Conservation (phyloP, 2,329 filamentous ascomycete species). For the Colletotrichum zoysiae region DNA sequence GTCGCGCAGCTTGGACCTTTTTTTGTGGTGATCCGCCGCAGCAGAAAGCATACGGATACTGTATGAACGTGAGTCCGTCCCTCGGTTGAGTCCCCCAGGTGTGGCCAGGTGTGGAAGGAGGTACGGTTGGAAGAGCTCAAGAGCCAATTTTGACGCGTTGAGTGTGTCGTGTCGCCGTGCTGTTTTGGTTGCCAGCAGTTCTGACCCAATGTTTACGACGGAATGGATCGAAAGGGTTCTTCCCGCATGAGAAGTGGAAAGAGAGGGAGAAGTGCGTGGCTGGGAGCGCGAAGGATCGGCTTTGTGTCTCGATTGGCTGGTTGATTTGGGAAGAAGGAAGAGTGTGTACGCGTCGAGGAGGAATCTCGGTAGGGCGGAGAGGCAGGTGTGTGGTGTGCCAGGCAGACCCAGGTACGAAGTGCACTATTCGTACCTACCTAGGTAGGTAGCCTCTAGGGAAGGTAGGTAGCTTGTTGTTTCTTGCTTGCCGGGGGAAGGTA, state of each 20-base stretch:
- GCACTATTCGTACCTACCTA: no score
- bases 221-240: slow-evolving; percentile 3
- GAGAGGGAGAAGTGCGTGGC: slow-evolving; percentile 20
- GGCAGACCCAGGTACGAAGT: no score
- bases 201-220: neutral
- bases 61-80: slow-evolving; percentile 12
- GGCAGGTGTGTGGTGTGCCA: neutral
- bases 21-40: slow-evolving; percentile 31
- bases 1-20: slow-evolving; percentile 35
- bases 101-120: slow-evolving; percentile 22
- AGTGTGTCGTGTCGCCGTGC: slow-evolving; percentile 31
- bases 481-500: slow-evolving; percentile 7
- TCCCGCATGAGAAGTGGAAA: slow-evolving; percentile 6
- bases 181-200: slow-evolving; percentile 10
- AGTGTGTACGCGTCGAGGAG: slow-evolving; percentile 25
- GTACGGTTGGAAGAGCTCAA: neutral
- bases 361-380: slow-evolving; percentile 30
- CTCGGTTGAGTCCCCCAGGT: slow-evolving; percentile 24
- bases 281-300: slow-evolving; percentile 23
- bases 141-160: slow-evolving; percentile 29
- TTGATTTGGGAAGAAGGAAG: slow-evolving; percentile 9
- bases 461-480: slow-evolving; percentile 3
- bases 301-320: slow-evolving; percentile 19
- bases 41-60: slow-evolving; percentile 27
- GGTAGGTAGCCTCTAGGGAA: neutral